Evolutionary conservation across 1,139 yeast species (phyloP), one percentile per base, ranked within the genome.

Genomic region (Wickerhamiella pararugosa): DNA sequence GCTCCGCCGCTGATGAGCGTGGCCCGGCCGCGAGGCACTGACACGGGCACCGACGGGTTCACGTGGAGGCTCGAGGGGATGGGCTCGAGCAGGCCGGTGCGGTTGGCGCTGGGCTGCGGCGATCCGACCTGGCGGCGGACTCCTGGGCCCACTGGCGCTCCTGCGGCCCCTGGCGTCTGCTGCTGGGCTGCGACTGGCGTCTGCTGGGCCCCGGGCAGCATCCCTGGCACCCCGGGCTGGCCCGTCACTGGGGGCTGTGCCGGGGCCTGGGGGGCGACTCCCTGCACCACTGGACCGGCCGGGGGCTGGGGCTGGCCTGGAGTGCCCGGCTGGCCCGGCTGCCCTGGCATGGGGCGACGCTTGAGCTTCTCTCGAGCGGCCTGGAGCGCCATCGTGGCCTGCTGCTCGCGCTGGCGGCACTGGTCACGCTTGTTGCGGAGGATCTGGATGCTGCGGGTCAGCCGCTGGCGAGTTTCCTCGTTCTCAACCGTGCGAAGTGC

Each of bases 31-130:
- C 73, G 74, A 46, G 75, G 73, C 46, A 76, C 67, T 1, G 76
- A 62, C 1, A 76, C 76, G 0, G 92, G 75, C 4, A 68, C 67
- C 1, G 82, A 78, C 6, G 76, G 72, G 45, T 73, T 71, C 6
- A 83, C 76, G 38, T 77, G 73, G 34, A 87, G 66, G 25, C 72
- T 75, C 39, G 70, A 71, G 1, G 94, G 76, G 34, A 86, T 77
- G 1, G 90, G 84, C 43, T 82, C 67, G 5, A 44, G 36, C 34
- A 44, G 50, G 7, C 57, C 50, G 47, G 9, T 48, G 47, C 42
- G 49, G 51, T 5, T 47, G 46, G 32, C 39, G 49, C 21, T 34
- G 36, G 34, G 35, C 45, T 7, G 33, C 37, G 28, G 21, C 37
- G 21, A 15, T 4, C 21, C 21, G 21, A 15, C 21, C 21, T 15